phyloP scores from a whole-genome alignment of 805 yeast genomes.

The Wickerhamomyces alni region DNA sequence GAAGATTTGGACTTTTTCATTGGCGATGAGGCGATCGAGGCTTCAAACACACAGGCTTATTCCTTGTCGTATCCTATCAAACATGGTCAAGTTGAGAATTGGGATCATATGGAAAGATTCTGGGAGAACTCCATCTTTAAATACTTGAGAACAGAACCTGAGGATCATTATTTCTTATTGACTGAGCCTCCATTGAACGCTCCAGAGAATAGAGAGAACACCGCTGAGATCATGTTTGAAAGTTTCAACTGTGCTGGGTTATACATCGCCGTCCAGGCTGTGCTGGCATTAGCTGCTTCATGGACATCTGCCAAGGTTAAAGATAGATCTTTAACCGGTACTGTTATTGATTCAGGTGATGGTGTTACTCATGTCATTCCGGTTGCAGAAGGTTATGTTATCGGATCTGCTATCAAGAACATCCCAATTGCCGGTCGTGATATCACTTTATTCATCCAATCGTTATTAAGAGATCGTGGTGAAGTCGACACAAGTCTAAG shows the following conservation, averaged over 20 bases:
- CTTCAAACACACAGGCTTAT: conserved; percentile 88
- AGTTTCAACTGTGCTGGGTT: conserved; percentile 98
- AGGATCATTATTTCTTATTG: conserved; percentile 90
- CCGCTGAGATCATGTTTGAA: conserved; percentile 99
- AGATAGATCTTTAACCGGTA: conserved; percentile 95
- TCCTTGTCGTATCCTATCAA: conserved; percentile 87
- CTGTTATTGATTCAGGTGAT: conserved; percentile 97
- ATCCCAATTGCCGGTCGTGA: conserved; percentile 99
- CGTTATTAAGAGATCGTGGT: conserved; percentile 91
- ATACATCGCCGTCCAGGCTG: conserved; percentile 98
- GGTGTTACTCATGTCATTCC: conserved; percentile 99
- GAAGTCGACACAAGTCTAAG: conserved; percentile 89
- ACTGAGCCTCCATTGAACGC: conserved; percentile 99
- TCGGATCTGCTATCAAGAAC: conserved; percentile 94
- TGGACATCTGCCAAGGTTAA: conserved; percentile 97
- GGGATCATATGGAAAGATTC: conserved; percentile 99
- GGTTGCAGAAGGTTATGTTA: conserved; percentile 98
- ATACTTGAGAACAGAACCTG: conserved; percentile 96
- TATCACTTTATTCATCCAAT: conserved; percentile 89
- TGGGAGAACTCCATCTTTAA: conserved; percentile 98
- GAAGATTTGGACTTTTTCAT: conserved; percentile 92
- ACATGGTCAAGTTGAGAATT: conserved; percentile 97
- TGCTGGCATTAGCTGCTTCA: conserved; percentile 94
- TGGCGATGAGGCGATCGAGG: conserved; percentile 91
- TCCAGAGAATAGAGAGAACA: conserved; percentile 98